Evolutionary conservation across 2,329 filamentous ascomycete species (phyloP).

Genomic region (Ceratocystis ficicola): DNA sequence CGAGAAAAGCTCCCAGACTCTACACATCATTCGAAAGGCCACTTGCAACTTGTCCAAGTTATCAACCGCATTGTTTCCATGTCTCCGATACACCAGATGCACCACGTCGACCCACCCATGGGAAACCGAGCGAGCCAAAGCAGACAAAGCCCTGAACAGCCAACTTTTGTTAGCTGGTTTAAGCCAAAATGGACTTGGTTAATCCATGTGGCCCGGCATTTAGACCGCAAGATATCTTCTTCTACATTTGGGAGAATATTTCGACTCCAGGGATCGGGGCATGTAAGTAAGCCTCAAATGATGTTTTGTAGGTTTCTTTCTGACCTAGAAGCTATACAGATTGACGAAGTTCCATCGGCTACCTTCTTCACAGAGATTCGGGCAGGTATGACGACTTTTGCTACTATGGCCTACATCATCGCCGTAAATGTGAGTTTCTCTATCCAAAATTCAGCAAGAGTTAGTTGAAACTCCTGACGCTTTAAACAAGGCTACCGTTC

Average conservation of each 20-base stretch:
- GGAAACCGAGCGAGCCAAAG: neutral
- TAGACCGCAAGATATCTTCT: slow-evolving; percentile 27
- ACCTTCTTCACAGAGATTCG: slow-evolving; percentile 67
- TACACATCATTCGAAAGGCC: neutral
- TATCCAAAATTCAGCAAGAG: neutral
- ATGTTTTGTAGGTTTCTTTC: neutral
- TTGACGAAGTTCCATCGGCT: slow-evolving; percentile 53
- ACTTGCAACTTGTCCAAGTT: neutral
- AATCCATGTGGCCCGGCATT: slow-evolving; percentile 13
- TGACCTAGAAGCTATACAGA: slow-evolving; percentile 33
- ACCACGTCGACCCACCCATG: slow-evolving; percentile 18
- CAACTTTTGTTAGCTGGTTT: slow-evolving; percentile 20
- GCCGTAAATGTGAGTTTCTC: slow-evolving; percentile 46
- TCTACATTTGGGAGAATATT: slow-evolving; percentile 45
- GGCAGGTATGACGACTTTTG: slow-evolving; percentile 67
- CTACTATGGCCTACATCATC: slow-evolving; percentile 78
- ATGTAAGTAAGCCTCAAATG: slow-evolving; percentile 36
- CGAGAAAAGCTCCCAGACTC: neutral
- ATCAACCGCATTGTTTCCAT: neutral
- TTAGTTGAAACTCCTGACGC: neutral
- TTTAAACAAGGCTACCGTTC: slow-evolving; percentile 49
- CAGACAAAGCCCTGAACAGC: neutral
- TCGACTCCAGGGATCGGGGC: slow-evolving; percentile 51
- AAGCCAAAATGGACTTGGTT: slow-evolving; percentile 13
- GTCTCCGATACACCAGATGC: slow-evolving; percentile 20